These are phyloP conservation scores for Magnusiomyces magnusii DNA, from an alignment of 1,139 yeast species.

Conservation along the genomic window DNA sequence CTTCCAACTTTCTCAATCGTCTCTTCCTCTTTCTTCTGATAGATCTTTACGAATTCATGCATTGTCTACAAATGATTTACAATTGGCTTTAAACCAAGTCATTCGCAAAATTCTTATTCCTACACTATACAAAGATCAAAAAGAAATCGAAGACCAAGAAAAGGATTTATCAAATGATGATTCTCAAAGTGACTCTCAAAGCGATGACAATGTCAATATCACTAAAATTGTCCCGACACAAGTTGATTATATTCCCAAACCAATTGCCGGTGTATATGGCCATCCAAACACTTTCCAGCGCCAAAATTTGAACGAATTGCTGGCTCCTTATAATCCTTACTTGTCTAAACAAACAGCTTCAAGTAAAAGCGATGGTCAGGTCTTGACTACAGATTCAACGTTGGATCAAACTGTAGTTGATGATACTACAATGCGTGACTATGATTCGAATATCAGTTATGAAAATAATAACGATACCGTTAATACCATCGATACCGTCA, in stretches of 20 bases:
- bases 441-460: neutral
- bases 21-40: neutral
- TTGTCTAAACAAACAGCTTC: conserved; percentile 1
- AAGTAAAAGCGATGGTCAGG: neutral
- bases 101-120: neutral
- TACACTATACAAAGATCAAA: neutral
- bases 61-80: neutral
- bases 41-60: neutral
- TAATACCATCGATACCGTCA: neutral
- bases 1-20: neutral
- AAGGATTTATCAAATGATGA: neutral
- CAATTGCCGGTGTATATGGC: conserved; percentile 25
- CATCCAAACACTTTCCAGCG: conserved; percentile 26
- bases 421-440: neutral
- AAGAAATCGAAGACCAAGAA: neutral
- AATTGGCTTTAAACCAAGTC: neutral
- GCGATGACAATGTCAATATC: conserved; percentile 24
- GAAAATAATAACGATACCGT: conserved; percentile 11
- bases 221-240: conserved; percentile 1
- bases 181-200: neutral
- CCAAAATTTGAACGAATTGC: conserved; percentile 21
- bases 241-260: conserved; percentile 19
- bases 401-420: conserved; percentile 3
- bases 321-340: conserved; percentile 21
- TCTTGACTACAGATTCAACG: conserved; percentile 14